A percentile compares a stretch with the other conserved stretches of the same genome.
Conservation (phyloP, 352 stramenopile genomes). For the Blastocystis hominis region DNA sequence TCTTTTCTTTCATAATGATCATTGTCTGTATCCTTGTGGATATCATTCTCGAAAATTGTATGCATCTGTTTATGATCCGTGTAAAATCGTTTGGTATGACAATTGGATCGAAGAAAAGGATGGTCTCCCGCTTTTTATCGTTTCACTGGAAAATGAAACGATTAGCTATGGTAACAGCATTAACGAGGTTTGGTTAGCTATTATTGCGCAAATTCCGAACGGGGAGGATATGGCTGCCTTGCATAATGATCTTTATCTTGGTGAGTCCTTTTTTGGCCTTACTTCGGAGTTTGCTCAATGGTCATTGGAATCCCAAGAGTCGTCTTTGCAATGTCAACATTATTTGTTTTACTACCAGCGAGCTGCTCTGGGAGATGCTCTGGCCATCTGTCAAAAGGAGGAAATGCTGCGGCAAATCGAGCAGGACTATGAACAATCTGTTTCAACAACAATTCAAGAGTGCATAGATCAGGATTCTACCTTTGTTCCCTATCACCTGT, state of each 20-base stretch:
- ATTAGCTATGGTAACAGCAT: constrained; percentile 16
- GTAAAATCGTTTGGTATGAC: constrained; percentile 16
- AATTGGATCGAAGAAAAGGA: constrained; percentile 53
- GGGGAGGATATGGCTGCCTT: neutral
- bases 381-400: neutral
- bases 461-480: neutral
- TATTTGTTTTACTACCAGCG: constrained; percentile 40
- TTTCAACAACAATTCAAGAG: neutral
- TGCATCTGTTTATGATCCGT: neutral
- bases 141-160: neutral
- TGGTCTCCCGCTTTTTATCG: neutral
- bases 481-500: neutral
- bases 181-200: neutral
- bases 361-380: neutral
- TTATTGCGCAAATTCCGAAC: neutral
- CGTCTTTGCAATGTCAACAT: neutral
- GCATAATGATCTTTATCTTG: neutral
- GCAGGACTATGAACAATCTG: neutral
- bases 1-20: neutral
- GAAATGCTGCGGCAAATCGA: neutral
- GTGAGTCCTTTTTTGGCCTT: constrained; percentile 33
- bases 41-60: constrained; percentile 51
- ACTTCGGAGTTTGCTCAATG: neutral
- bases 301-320: neutral
- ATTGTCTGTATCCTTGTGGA: constrained; percentile 14